phyloP scores from a whole-genome alignment of 345 rosid genomes.

The Eucalyptus sp. region DNA sequence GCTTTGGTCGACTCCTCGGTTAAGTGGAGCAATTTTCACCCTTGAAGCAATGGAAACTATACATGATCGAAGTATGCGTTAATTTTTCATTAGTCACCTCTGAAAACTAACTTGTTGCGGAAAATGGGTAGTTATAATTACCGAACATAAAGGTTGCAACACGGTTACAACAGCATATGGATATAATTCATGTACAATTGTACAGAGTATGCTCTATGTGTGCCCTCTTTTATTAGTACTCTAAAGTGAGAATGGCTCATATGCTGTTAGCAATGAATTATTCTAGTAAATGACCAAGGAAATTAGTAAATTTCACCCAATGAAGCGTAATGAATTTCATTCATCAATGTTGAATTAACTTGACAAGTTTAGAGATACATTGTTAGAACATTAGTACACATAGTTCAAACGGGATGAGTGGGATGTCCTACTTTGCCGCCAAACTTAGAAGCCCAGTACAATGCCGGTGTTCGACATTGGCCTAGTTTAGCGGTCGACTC shows the following conservation, averaged over 20 bases:
- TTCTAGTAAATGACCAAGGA: background rate
- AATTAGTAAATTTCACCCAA: too few species aligned
- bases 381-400: background rate
- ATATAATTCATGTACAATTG: background rate
- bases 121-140: background rate
- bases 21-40: background rate
- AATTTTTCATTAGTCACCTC: accelerated
- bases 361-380: background rate
- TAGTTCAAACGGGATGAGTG: background rate
- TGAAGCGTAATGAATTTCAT: background rate
- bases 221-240: background rate
- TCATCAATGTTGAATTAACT: background rate
- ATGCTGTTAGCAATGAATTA: background rate
- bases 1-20: background rate
- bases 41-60: background rate
- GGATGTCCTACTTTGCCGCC: background rate
- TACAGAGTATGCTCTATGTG: accelerated
- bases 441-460: background rate
- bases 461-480: accelerated
- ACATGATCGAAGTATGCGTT: accelerated
- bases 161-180: accelerated
- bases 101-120: background rate
- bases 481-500: accelerated
- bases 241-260: background rate
- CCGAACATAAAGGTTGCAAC: background rate